Base-by-base conservation (phyloP, 2,329 filamentous ascomycete genomes). In the Pleurostoma richardsiae region DNA sequence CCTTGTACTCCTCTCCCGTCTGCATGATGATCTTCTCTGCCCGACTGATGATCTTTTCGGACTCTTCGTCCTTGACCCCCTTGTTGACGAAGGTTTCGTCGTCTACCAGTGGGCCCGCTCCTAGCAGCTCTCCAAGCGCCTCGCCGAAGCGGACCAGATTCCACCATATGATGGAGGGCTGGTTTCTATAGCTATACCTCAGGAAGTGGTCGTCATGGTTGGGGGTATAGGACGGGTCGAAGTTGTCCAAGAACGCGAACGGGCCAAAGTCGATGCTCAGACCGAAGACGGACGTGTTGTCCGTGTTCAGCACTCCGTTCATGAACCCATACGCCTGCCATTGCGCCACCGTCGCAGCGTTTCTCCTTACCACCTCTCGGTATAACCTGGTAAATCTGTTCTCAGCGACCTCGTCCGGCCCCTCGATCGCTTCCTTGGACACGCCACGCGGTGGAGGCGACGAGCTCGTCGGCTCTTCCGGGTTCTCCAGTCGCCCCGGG, bases 261-360 rank as follows among this genome's bases (percentile, higher is more conserved):
- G 94, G 94, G 0, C 94, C 94, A 61, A 91, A 99, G 67, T 99
- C 94, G 52, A 99, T 86, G 5, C 86, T 92, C 0, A 99, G 71
- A 1, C 94, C 94, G 46, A 84, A 84, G 43, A 99, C 79, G 0
- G 90, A 96, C 0, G 94, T 99, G 64, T 99, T 99, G 63, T 99
- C 94, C 0, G 94, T 97, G 67, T 99, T 99, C 48, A 99, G 74
- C 4, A 99, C 94, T 41, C 94, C 94, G 59, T 99, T 99, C 78
- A 95, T 97, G 70, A 99, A 99, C n/a, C 90, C 94, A 60, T 97
- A 97, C 0, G 90, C 90, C 70, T 99, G 95, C 92, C 94, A 97
- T 55, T 86, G 80, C 8, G 94, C 94, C 2, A 97, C 91, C 0
- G 88, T 95, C 49, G 78, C 75, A 1, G 94, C 94, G 61, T 96